Evolutionary conservation across 1,284 basidiomycete genomes (phyloP).

Genomic region (Rhodotorula sp.): DNA sequence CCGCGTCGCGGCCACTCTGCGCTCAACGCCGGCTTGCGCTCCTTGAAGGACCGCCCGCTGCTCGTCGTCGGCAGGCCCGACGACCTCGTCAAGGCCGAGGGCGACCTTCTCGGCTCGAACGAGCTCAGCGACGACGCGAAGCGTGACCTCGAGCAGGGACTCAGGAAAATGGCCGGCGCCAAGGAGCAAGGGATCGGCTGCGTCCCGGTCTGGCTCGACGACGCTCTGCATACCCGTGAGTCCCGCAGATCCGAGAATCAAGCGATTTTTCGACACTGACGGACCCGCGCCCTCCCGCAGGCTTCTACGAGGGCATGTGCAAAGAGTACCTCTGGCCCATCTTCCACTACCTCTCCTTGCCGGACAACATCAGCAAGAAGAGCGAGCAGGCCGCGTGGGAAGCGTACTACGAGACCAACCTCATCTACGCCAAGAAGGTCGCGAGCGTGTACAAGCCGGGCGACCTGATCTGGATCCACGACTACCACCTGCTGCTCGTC

Average conservation of each 20-base stretch:
- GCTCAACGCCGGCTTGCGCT: conserved; percentile 90
- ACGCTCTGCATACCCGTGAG: conserved; percentile 34
- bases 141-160: conserved; percentile 39
- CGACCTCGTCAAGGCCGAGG: conserved; percentile 62
- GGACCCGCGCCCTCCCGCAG: conserved; percentile 14
- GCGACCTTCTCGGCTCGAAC: conserved; percentile 46
- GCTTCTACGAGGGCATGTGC: conserved; percentile 72
- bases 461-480: conserved; percentile 64
- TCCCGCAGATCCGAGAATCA: not conserved
- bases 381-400: conserved; percentile 80
- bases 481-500: conserved; percentile 83
- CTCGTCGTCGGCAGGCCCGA: conserved; percentile 92
- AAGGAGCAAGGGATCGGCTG: conserved; percentile 36
- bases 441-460: conserved; percentile 76
- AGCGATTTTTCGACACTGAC: not conserved
- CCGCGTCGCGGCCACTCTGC: conserved; percentile 88
- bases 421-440: conserved; percentile 77
- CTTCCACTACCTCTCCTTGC: conserved; percentile 88
- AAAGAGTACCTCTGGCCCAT: conserved; percentile 86
- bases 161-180: conserved; percentile 32
- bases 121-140: conserved; percentile 31
- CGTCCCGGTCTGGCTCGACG: conserved; percentile 41
- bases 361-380: conserved; percentile 58
- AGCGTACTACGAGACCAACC: conserved; percentile 80
- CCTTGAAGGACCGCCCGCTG: conserved; percentile 77